Percentiles rank a stretch among this genome's conserved stretches.
Conservation (phyloP, 495 filamentous ascomycete species). For the Clohesyomyces aquaticus region DNA sequence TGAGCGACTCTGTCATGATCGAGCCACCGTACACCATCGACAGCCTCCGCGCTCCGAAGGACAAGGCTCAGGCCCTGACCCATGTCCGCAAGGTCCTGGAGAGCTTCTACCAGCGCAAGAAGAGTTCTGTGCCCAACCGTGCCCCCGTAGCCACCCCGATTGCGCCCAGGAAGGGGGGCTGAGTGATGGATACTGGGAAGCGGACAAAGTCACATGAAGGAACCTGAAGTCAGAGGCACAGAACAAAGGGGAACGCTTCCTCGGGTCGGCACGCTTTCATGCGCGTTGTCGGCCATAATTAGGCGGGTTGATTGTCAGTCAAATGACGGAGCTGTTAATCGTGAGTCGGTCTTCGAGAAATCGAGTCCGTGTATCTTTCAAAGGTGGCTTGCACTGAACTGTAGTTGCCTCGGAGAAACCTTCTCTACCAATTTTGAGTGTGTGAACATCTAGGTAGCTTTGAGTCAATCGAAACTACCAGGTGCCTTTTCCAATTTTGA, state of each 20-base stretch:
- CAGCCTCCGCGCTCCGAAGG: slow-evolving; percentile 59
- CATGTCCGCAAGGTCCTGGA: slow-evolving; percentile 68
- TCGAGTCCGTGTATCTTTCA: no score
- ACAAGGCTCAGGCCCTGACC: slow-evolving; percentile 55
- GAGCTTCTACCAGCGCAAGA: slow-evolving; percentile 41
- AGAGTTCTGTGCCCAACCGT: slow-evolving; percentile 35
- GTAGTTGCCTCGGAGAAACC: not conserved
- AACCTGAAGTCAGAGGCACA: no score
- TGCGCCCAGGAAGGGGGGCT: slow-evolving; percentile 46
- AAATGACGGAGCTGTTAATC: no score
- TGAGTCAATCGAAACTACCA: not conserved
- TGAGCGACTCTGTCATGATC: slow-evolving; percentile 67
- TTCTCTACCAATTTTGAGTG: no score
- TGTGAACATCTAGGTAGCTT: not conserved
- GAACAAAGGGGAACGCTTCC: no score
- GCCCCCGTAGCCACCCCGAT: slow-evolving; percentile 41
- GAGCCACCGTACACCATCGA: slow-evolving; percentile 63
- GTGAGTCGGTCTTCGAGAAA: no score
- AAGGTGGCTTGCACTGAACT: no score
- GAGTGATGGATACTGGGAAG: slow-evolving; percentile 4
- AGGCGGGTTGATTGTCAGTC: no score
- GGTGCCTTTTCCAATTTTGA: not conserved
- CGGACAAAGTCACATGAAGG: not conserved
- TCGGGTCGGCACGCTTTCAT: no score
- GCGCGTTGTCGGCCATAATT: no score